These are phyloP conservation scores for Bidens hawaiensis DNA, from an alignment of 140 eudicot genomes.

Conservation along the genomic window DNA sequence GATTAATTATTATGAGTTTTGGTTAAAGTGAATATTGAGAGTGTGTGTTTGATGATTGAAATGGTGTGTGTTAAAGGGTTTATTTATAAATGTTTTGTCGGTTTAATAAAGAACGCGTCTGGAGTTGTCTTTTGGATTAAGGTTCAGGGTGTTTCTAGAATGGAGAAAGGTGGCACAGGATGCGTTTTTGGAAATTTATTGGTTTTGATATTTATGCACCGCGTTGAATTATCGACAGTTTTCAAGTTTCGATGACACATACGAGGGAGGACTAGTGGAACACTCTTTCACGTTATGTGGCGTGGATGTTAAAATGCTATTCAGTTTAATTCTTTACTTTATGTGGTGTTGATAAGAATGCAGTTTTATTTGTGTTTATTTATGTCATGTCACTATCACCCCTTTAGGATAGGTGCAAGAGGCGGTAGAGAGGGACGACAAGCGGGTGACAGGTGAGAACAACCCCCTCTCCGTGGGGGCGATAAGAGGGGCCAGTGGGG, in stretches of 20 bases:
- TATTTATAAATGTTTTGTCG: conserved; percentile 17
- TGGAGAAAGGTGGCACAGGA: not conserved
- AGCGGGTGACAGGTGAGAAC: too few species aligned
- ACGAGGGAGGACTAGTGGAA: too few species aligned
- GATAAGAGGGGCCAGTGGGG: too few species aligned
- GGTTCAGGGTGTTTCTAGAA: conserved; percentile 22
- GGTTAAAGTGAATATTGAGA: not conserved
- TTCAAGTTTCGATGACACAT: not conserved
- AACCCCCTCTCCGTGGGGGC: too few species aligned
- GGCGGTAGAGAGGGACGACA: too few species aligned
- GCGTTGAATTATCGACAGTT: not conserved
- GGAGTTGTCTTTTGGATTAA: conserved; percentile 28
- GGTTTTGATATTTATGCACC: not conserved
- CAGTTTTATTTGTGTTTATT: too few species aligned
- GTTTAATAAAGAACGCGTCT: conserved; percentile 16
- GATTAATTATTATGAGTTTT: not conserved
- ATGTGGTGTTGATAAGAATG: too few species aligned
- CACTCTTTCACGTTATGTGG: too few species aligned
- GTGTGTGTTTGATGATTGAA: not conserved
- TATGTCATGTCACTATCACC: too few species aligned
- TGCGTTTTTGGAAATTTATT: not conserved
- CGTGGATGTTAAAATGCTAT: too few species aligned
- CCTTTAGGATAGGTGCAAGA: too few species aligned
- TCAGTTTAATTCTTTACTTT: too few species aligned
- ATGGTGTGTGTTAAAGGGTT: not conserved